Evolutionary conservation across 225 moss, liverwort and hornwort genomes (phyloP).

Genomic region (Bryoerythrophyllum caledonicum): DNA sequence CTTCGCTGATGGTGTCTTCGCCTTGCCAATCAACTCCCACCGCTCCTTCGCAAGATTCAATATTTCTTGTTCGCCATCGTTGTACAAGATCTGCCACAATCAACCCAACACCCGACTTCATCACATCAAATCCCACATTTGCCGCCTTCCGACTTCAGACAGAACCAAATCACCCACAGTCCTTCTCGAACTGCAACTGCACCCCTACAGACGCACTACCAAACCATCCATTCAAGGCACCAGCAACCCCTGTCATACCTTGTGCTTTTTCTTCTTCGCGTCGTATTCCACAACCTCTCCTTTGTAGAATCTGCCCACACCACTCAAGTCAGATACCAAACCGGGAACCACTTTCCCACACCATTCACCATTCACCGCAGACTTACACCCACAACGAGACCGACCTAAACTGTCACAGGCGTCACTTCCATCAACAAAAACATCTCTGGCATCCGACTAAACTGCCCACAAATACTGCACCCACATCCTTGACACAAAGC

Average conservation of each 20-base stretch:
- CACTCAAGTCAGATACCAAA: slow-evolving; percentile 16
- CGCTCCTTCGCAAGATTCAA: slow-evolving; percentile 71
- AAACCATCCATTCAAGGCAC: neutral
- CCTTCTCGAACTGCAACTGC: neutral
- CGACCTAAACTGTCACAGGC: neutral
- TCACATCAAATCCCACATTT: slow-evolving; percentile 4
- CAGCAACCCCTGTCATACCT: slow-evolving; percentile 43
- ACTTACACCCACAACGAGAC: neutral
- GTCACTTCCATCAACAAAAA: neutral
- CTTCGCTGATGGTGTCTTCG: slow-evolving; percentile 46
- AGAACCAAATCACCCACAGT: neutral
- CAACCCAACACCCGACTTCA: slow-evolving; percentile 8
- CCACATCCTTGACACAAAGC: neutral
- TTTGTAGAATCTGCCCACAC: slow-evolving; percentile 75
- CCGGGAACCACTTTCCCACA: neutral
- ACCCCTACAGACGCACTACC: neutral
- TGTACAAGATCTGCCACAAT: slow-evolving; percentile 65
- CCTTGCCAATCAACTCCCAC: slow-evolving; percentile 59
- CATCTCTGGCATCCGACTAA: neutral
- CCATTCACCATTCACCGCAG: neutral
- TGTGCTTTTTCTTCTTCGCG: slow-evolving; percentile 86
- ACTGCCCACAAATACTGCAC: neutral
- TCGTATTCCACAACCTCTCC: slow-evolving; percentile 73
- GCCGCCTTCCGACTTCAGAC: neutral
- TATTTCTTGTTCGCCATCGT: slow-evolving; percentile 80